A percentile compares a stretch with the other conserved stretches of the same genome.
These are phyloP conservation scores for Ascochyta koolunga DNA, from an alignment of 2,329 filamentous ascomycete genomes.

Conservation along the genomic window DNA sequence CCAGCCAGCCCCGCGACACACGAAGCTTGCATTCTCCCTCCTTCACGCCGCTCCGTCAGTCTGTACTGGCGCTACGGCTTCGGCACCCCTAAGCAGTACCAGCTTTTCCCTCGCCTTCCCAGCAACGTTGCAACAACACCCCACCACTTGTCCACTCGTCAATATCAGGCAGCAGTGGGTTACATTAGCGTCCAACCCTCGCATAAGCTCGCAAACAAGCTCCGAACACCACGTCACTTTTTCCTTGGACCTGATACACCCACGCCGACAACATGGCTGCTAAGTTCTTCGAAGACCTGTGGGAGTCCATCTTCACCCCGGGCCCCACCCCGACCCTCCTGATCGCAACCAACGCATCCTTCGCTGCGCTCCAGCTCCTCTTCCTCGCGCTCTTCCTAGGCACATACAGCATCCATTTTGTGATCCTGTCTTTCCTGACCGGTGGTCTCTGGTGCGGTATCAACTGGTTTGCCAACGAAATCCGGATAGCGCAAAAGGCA, in stretches of 20 bases:
- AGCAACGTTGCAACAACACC: constrained; percentile 4
- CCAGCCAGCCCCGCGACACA: constrained; percentile 14
- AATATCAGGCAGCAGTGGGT: constrained; percentile 13
- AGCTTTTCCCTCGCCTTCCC: neutral
- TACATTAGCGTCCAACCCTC: constrained; percentile 3
- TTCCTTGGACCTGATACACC: neutral
- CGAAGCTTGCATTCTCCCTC: constrained; percentile 15
- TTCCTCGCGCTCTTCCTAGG: constrained; percentile 76
- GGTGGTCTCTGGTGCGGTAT: constrained; percentile 89
- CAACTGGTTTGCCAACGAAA: constrained; percentile 90
- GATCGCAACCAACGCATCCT: constrained; percentile 86
- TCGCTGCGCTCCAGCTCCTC: constrained; percentile 81
- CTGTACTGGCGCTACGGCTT: constrained; percentile 15
- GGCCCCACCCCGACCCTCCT: constrained; percentile 88
- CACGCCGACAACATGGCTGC: constrained; percentile 42
- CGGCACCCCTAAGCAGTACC: constrained; percentile 12
- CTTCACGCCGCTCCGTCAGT: constrained; percentile 17
- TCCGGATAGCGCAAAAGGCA: constrained; percentile 55
- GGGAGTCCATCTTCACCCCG: constrained; percentile 91
- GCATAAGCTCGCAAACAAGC: constrained; percentile 5
- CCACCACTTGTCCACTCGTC: constrained; percentile 4
- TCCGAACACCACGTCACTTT: constrained; percentile 5
- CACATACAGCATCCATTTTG: constrained; percentile 88
- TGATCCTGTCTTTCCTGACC: constrained; percentile 78
- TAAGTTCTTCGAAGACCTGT: constrained; percentile 73